Evolutionary conservation across 2,329 filamentous ascomycete species (phyloP), one percentile per base, ranked within the genome.

Genomic region (Dichotomopilus funicola): DNA sequence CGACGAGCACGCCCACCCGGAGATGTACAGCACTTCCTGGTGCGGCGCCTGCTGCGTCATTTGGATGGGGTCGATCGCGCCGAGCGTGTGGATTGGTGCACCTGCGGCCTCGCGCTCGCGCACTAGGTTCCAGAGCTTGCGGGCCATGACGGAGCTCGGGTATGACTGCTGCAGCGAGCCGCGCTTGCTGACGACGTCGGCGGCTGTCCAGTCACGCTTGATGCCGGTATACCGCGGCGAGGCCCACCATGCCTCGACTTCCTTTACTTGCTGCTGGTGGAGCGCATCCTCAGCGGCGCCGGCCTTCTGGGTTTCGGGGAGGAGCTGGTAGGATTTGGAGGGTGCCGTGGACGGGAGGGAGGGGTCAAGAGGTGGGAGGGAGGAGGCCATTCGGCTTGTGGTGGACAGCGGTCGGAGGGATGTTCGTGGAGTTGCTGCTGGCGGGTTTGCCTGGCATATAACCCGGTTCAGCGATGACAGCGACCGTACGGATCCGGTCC

Each of bases 21-120:
- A 96, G 60, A 99, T 79, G 73, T 99, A 99, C 46, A 99, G 80
- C 13, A 96, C 88, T 71, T 99, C 92, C 70, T 97, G 94, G 73
- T 97, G 89, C 5, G 89, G 83, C 12, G 94, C 94, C 76, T 97
- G 94, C 72, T 99, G 94, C 49, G 94, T 96, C 94, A 99, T 97
- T 75, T 99, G 94, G 9, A 97, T 85, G n/a, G 94, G 94, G 68
- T 99, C 94, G 72, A 99, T 95, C 58, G 91, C 94, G 64, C 94
- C 94, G 88, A 99, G 91, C 12, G 94, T 97, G 71, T 97, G 92
- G 58, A 97, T 88, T 19, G 94, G 94, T 70, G 95, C 81, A 59
- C 90, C 90, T 65, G 87, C 83, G 41, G 86, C 81, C 46, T 83
- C 81, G 61, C 88, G 81, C 72, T 95, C 86, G 61, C 87, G 86